Percentiles rank a stretch among this genome's conserved stretches.
Conservation (phyloP, 768 basidiomycete species). For the Macrolepiota fuliginosa region DNA sequence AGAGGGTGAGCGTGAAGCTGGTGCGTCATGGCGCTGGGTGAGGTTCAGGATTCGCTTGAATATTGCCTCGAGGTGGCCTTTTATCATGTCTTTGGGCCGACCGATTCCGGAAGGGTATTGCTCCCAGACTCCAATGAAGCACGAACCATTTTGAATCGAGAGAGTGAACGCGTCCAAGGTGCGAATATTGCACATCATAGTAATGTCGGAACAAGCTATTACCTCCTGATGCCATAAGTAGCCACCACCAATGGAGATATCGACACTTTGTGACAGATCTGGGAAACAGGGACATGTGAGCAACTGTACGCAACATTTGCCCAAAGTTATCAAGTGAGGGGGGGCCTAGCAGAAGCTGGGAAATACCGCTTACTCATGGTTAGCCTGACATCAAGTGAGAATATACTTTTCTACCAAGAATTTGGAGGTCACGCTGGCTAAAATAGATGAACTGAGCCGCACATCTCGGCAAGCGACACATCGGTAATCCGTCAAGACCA, state of each 20-base stretch:
- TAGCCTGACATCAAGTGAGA: conserved; percentile 10
- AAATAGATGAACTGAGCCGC: not conserved
- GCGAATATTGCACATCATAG: conserved; percentile 18
- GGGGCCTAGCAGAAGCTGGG: not conserved
- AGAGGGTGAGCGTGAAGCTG: conserved; percentile 43
- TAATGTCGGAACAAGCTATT: conserved; percentile 10
- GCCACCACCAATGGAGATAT: conserved; percentile 14
- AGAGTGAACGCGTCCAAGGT: conserved; percentile 18
- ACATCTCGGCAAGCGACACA: not conserved
- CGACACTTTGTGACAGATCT: conserved; percentile 13
- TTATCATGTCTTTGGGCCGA: not conserved
- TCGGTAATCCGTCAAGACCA: not conserved
- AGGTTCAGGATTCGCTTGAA: not conserved
- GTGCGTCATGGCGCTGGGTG: conserved; percentile 27
- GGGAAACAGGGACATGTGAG: conserved; percentile 9
- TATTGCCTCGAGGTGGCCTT: not conserved
- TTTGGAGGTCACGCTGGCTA: not conserved
- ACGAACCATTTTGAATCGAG: conserved; percentile 16
- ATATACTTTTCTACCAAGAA: not conserved
- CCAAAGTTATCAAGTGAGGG: not conserved
- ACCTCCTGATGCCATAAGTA: conserved; percentile 11
- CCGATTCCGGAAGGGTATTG: conserved; percentile 6
- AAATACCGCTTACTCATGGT: conserved; percentile 7
- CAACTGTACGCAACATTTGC: not conserved
- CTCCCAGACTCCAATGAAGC: conserved; percentile 15